Evolutionary conservation across 345 rosid species (phyloP).

Genomic region (Euphorbia lathyris): DNA sequence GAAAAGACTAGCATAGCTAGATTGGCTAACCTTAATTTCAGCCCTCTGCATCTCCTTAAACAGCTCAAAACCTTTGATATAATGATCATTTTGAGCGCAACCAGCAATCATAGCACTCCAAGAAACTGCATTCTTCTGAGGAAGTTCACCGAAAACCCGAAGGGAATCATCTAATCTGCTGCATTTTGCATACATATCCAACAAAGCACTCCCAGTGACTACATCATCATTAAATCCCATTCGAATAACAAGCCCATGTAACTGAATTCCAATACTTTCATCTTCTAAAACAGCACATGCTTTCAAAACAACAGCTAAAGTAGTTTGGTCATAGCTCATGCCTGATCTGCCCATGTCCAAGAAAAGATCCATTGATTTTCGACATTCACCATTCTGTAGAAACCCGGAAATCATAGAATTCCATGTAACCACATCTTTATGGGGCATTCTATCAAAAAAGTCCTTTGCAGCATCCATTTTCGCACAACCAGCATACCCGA

Average conservation of each 20-base stretch:
- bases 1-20: conserved; percentile 81
- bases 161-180: conserved; percentile 53
- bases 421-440: conserved; percentile 81
- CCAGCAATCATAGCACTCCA: conserved; percentile 92
- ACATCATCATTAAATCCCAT: conserved; percentile 60
- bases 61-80: conserved; percentile 47
- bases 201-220: conserved; percentile 69
- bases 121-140: conserved; percentile 66
- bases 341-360: conserved; percentile 52
- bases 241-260: conserved; percentile 58
- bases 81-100: conserved; percentile 59
- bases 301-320: conserved; percentile 61
- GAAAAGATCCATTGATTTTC: conserved; percentile 45
- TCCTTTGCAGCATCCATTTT: conserved; percentile 47
- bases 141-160: conserved; percentile 50
- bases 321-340: conserved; percentile 44
- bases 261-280: conserved; percentile 50
- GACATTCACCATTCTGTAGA: conserved; percentile 49
- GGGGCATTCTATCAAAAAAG: conserved; percentile 54
- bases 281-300: conserved; percentile 53
- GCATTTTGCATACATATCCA: conserved; percentile 91
- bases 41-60: conserved; percentile 69
- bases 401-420: conserved; percentile 83
- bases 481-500: conserved; percentile 49
- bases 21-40: conserved; percentile 60